Evolutionary conservation across 106 monocot species (phyloP).

Genomic region (Platanthera zijinensis): DNA sequence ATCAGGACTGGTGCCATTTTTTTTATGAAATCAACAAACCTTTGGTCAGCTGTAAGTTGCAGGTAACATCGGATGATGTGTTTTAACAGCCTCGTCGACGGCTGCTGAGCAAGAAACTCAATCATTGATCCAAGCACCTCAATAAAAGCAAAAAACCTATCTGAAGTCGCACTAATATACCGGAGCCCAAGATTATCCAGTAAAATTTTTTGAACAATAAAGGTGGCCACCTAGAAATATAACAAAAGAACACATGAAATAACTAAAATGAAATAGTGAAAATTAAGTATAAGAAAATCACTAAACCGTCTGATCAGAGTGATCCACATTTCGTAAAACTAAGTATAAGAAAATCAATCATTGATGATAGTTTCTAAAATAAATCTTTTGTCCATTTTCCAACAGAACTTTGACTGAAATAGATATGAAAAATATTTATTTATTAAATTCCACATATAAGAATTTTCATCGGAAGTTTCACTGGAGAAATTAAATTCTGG

Average conservation of each 20-base stretch:
- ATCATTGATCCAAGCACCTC: slow-evolving; percentile 32
- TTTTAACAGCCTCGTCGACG: slow-evolving; percentile 39
- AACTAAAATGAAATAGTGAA: not conserved
- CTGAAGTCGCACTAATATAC: slow-evolving; percentile 39
- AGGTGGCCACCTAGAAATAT: slow-evolving; percentile 42
- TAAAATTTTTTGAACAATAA: slow-evolving; percentile 54
- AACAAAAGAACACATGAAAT: not conserved
- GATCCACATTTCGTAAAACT: not conserved
- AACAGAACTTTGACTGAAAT: too few species aligned
- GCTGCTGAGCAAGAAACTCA: slow-evolving; percentile 20
- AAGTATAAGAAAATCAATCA: too few species aligned
- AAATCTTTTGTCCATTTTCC: too few species aligned
- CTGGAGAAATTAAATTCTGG: too few species aligned
- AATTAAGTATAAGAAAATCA: not conserved
- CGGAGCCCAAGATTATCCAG: slow-evolving; percentile 50
- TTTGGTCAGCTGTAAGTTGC: slow-evolving; percentile 28
- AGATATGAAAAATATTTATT: too few species aligned
- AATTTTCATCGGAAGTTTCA: too few species aligned
- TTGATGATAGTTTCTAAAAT: too few species aligned
- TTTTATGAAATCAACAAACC: slow-evolving; percentile 15
- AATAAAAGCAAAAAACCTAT: slow-evolving; percentile 34
- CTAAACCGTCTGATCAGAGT: not conserved
- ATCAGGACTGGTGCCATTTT: not conserved
- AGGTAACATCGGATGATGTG: slow-evolving; percentile 43
- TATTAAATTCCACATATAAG: too few species aligned